phyloP scores from a whole-genome alignment of 192 early-diverging fungal species.

The Backusella morwellensis region DNA sequence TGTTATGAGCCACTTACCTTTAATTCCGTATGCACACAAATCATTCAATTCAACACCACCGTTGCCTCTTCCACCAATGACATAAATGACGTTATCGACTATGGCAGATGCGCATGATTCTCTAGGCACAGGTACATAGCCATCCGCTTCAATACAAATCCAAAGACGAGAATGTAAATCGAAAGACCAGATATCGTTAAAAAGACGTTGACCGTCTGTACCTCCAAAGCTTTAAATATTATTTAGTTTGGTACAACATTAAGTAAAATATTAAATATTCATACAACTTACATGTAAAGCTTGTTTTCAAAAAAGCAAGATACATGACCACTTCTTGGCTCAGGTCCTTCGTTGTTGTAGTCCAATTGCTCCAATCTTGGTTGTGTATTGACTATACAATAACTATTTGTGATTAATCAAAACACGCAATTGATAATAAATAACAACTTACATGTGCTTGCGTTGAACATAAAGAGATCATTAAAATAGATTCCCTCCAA shows the following conservation, averaged over 20 bases:
- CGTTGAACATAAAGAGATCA: slow-evolving; percentile 48
- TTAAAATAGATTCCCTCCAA: slow-evolving; percentile 40
- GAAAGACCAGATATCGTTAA: slow-evolving; percentile 60
- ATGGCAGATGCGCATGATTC: slow-evolving; percentile 40
- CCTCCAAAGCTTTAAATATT: slow-evolving; percentile 50
- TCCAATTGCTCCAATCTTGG: slow-evolving; percentile 25
- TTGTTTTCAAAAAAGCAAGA: slow-evolving; percentile 27
- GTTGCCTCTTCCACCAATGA: slow-evolving; percentile 49
- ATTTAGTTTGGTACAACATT: slow-evolving; percentile 4
- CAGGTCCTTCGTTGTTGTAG: slow-evolving; percentile 28
- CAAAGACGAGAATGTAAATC: slow-evolving; percentile 44
- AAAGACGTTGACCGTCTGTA: slow-evolving; percentile 46
- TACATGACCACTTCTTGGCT: slow-evolving; percentile 25
- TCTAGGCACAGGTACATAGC: slow-evolving; percentile 45
- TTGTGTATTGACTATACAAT: background rate
- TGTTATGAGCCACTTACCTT: slow-evolving; percentile 31
- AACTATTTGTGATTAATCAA: no score
- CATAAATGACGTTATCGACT: slow-evolving; percentile 48
- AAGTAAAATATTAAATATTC: background rate
- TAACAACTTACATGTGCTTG: slow-evolving; percentile 42
- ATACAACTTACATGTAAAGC: slow-evolving; percentile 25
- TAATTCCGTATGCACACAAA: slow-evolving; percentile 49
- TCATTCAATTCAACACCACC: slow-evolving; percentile 49
- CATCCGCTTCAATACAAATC: slow-evolving; percentile 40
- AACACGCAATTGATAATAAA: background rate